Percentiles rank a stretch among this genome's conserved stretches.
phyloP scores from a whole-genome alignment of 2,329 filamentous ascomycete species.

The Calonectria fujianensis region DNA sequence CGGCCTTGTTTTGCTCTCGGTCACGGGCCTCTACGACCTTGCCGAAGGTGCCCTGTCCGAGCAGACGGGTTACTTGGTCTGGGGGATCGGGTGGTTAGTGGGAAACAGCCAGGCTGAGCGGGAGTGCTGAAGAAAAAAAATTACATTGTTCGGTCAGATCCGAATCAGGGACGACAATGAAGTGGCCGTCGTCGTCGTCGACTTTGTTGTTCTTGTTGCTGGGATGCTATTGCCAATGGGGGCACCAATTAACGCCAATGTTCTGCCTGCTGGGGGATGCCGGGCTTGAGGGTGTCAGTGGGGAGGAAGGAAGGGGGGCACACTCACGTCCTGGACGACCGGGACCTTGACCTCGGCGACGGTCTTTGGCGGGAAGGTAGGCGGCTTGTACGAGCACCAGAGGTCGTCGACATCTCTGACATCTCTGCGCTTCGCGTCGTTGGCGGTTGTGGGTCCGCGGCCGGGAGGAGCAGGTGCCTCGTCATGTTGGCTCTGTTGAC shows the following conservation, averaged over 20 bases:
- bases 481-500: slow-evolving; percentile 73
- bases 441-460: slow-evolving; percentile 84
- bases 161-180: slow-evolving; percentile 91
- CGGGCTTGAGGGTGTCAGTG: not conserved
- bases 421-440: slow-evolving; percentile 87
- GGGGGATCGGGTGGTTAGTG: not conserved
- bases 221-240: slow-evolving; percentile 64
- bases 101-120: slow-evolving; percentile 49
- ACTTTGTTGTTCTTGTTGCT: slow-evolving; percentile 67
- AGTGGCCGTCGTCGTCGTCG: slow-evolving; percentile 98
- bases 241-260: not conserved
- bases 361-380: slow-evolving; percentile 72
- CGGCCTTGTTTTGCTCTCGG: slow-evolving; percentile 82
- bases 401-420: slow-evolving; percentile 84
- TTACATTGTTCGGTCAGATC: slow-evolving; percentile 91
- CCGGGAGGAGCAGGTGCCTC: slow-evolving; percentile 85
- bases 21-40: slow-evolving; percentile 98
- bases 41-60: slow-evolving; percentile 98
- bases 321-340: slow-evolving; percentile 18
- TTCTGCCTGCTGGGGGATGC: not conserved
- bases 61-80: slow-evolving; percentile 92
- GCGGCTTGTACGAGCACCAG: slow-evolving; percentile 87
- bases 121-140: not conserved
- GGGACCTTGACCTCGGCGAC: slow-evolving; percentile 18
- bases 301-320: not conserved